Evolutionary conservation across 108 stramenopile genomes (phyloP), one percentile per base, ranked within the genome.

Genomic region (Licmophora abbreviata): DNA sequence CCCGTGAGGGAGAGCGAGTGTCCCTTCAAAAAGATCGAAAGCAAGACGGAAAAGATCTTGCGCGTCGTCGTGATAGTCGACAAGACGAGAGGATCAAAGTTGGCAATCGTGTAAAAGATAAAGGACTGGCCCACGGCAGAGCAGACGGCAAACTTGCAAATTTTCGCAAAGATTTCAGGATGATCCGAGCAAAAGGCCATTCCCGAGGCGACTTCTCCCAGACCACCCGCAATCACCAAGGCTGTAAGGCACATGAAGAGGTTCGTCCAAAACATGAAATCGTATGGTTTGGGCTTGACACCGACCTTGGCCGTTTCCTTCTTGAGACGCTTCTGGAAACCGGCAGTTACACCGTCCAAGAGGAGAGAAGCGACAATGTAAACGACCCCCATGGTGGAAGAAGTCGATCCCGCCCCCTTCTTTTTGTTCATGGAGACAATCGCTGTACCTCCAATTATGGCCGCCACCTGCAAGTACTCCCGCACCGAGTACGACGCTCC

Each of bases 21-120:
- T 23, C 92, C 93, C 56, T 93, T 88, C 53, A 86, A 64, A 68
- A 97, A 83, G 55, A 94, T 91, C 21, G 84, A 86, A 43, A 97
- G 59, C 21, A 99, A 58, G 20, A 99, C 92, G 4, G 90, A 84
- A 66, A 99, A 97, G 58, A 99, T 95, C 77, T 99, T 99, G 40
- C 98, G 72, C 15, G 96, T 97, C 6, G 98, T 99, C 28, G 98
- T 99, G 29, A 99, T 88, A 32, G 98, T 99, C 18, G 95, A 94
- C 49, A 90, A 60, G 37, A 95, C 74, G 29, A 97, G 74, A 17
- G 98, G 93, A 62, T 95, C 96, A 66, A 97, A 97, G 75, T 86
- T 90, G 58, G 91, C 82, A 82, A 99, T 94, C 26, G 95, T 97
- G 74, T 88, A 95, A 64, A 97, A 99, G 74, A 99, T 97, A 75